Conservation (phyloP, 768 basidiomycete species). For the Phylloporus sp. region DNA sequence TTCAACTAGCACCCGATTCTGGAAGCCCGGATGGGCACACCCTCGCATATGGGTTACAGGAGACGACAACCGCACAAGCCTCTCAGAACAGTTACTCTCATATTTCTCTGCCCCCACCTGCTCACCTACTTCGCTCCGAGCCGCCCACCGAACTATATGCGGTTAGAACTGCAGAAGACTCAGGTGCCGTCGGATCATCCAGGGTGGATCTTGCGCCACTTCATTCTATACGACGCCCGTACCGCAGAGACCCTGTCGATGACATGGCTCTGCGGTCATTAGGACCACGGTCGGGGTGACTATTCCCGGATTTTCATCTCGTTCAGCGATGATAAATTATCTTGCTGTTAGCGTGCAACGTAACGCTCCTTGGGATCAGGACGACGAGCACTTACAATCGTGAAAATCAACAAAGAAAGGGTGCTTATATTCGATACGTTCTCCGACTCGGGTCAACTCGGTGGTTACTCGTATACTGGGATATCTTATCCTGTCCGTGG, state of each 20-base stretch:
- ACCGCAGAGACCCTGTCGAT: conserved; percentile 57
- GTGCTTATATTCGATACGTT: background rate
- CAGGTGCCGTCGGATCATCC: conserved; percentile 21
- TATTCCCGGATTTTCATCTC: conserved; percentile 20
- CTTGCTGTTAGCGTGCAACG: conserved; percentile 14
- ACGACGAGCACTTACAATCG: conserved; percentile 1
- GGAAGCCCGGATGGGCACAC: conserved; percentile 6
- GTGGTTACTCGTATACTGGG: background rate
- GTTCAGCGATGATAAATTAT: conserved; percentile 22
- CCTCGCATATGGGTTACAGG: conserved; percentile 9
- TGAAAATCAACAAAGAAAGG: conserved; percentile 3
- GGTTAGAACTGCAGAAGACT: conserved; percentile 22
- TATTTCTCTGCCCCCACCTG: conserved; percentile 32
- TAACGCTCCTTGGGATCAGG: conserved; percentile 6
- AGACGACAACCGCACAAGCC: conserved; percentile 1
- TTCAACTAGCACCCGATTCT: conserved; percentile 6
- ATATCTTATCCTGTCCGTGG: background rate
- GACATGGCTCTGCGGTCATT: conserved; percentile 57
- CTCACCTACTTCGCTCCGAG: conserved; percentile 28
- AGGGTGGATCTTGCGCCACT: conserved; percentile 55
- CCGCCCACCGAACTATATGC: conserved; percentile 29
- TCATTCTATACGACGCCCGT: conserved; percentile 53
- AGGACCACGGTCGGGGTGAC: conserved; percentile 35
- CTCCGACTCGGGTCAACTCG: background rate
- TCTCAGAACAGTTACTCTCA: conserved; percentile 15